phyloP scores from a whole-genome alignment of 352 stramenopile species.

The Phytophthora boehmeriae region DNA sequence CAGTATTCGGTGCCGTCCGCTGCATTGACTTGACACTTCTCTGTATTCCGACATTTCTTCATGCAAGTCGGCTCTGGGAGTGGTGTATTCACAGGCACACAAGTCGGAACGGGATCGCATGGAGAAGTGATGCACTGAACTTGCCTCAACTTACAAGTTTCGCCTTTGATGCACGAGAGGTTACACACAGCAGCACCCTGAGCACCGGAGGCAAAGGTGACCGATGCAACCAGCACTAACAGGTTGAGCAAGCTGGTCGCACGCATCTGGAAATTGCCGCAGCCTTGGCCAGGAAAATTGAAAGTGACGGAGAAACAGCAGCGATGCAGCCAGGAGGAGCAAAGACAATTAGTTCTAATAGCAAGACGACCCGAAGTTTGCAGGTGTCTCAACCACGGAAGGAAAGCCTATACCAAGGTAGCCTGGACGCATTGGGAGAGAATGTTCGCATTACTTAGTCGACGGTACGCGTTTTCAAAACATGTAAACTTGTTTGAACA shows the following conservation, averaged over 20 bases:
- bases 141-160: constrained; percentile 20
- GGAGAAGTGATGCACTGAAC: constrained; percentile 23
- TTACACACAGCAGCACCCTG: constrained; percentile 12
- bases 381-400: neutral
- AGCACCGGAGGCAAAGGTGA: neutral
- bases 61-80: constrained; percentile 11
- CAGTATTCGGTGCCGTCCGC: constrained; percentile 23
- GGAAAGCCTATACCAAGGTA: too few species aligned
- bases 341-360: too few species aligned
- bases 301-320: constrained; percentile 9
- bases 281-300: constrained; percentile 13
- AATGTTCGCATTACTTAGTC: too few species aligned
- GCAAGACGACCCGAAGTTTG: constrained; percentile 17
- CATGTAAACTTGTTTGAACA: neutral
- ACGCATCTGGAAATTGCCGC: constrained; percentile 14
- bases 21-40: constrained; percentile 30
- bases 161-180: constrained; percentile 8
- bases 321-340: constrained; percentile 1
- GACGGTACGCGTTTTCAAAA: neutral
- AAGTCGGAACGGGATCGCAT: constrained; percentile 22
- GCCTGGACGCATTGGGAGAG: too few species aligned
- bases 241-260: neutral
- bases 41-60: constrained; percentile 20
- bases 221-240: constrained; percentile 12
- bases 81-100: constrained; percentile 13